Conservation (phyloP, 192 early-diverging fungal genomes). For the Linnemannia schmuckeri region DNA sequence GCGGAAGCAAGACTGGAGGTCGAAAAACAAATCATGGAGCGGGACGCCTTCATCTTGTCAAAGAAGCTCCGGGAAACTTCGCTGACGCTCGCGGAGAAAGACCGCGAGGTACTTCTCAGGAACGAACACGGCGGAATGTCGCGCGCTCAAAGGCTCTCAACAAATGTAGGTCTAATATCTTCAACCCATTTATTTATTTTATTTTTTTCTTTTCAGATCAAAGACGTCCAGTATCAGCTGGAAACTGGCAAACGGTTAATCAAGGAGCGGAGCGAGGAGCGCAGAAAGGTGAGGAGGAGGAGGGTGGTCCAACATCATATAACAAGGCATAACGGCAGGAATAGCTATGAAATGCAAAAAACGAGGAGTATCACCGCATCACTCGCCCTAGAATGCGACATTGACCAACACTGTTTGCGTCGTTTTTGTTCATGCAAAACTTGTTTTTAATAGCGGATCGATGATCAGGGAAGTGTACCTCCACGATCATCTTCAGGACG, state of each 20-base stretch:
- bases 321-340: not conserved
- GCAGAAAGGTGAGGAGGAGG: conserved; percentile 30
- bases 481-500: not conserved
- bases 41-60: conserved; percentile 21
- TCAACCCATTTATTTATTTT: not conserved
- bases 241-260: conserved; percentile 35
- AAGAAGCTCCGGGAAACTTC: conserved; percentile 35
- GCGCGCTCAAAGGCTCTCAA: not conserved
- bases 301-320: not conserved
- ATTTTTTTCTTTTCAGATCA: conserved; percentile 11
- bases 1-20: conserved; percentile 34
- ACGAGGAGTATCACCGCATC: not conserved
- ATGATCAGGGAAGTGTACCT: not conserved
- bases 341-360: not conserved
- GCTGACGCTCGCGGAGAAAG: conserved; percentile 25
- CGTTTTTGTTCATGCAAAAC: not conserved
- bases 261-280: conserved; percentile 31
- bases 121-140: not conserved
- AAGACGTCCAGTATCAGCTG: conserved; percentile 29
- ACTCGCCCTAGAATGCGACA: not conserved
- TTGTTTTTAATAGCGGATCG: conserved; percentile 10
- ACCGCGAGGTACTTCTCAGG: conserved; percentile 36
- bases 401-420: not conserved
- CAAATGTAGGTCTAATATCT: conserved; percentile 1
- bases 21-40: conserved; percentile 32